These are phyloP conservation scores for Thozetella sp. DNA, from an alignment of 495 filamentous ascomycete species.

Conservation along the genomic window DNA sequence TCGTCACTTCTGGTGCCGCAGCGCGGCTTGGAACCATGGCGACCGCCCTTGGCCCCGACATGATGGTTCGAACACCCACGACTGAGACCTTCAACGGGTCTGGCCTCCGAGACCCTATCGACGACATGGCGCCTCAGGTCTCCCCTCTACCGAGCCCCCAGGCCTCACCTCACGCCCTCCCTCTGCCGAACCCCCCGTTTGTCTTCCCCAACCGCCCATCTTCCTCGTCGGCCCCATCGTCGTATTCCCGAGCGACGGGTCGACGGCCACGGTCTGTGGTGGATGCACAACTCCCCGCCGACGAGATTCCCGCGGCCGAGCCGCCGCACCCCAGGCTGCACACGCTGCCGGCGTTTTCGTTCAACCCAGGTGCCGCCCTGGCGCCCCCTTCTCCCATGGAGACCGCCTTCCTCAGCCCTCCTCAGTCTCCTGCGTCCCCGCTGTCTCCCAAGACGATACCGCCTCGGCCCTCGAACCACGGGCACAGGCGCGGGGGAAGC, in stretches of 20 bases:
- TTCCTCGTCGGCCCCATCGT: constrained; percentile 46
- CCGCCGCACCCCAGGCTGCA: constrained; percentile 31
- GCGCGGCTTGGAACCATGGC: constrained; percentile 51
- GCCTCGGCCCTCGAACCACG: constrained; percentile 46
- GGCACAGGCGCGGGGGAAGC: constrained; percentile 73
- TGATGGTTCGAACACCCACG: constrained; percentile 29
- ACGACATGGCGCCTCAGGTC: constrained; percentile 16
- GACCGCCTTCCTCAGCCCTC: constrained; percentile 38
- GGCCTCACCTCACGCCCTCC: constrained; percentile 40
- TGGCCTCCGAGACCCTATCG: constrained; percentile 9
- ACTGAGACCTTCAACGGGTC: constrained; percentile 23
- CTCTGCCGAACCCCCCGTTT: constrained; percentile 72
- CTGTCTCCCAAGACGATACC: constrained; percentile 42
- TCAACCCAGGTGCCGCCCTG: constrained; percentile 56
- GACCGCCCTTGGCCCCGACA: constrained; percentile 34
- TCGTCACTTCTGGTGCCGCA: constrained; percentile 42
- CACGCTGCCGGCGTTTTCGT: constrained; percentile 64
- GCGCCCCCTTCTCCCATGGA: constrained; percentile 18
- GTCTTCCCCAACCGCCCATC: constrained; percentile 61
- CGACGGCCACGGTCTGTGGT: constrained; percentile 49
- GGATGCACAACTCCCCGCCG: constrained; percentile 25
- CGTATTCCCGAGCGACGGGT: constrained; percentile 42
- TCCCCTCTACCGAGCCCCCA: constrained; percentile 20
- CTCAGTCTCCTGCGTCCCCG: constrained; percentile 35
- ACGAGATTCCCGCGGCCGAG: constrained; percentile 10